Percentiles rank a stretch among this genome's conserved stretches.
These are phyloP conservation scores for Gnomoniopsis smithogilvyi DNA, from an alignment of 2,329 filamentous ascomycete species.

Conservation along the genomic window DNA sequence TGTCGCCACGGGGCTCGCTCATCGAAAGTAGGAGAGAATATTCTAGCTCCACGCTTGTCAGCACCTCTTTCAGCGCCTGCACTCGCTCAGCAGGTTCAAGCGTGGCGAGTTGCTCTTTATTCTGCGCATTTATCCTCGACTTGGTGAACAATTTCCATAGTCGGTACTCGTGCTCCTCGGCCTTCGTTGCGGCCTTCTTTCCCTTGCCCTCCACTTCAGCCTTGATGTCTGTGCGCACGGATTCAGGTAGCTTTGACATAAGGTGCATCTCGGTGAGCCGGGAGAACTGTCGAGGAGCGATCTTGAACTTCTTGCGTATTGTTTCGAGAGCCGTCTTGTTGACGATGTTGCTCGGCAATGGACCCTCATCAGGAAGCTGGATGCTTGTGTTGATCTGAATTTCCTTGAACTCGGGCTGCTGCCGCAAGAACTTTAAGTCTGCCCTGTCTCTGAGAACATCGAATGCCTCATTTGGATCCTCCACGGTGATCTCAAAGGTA, in stretches of 20 bases:
- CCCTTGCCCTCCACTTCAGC: slow-evolving; percentile 35
- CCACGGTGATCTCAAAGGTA: slow-evolving; percentile 82
- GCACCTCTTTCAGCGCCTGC: slow-evolving; percentile 67
- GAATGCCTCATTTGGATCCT: slow-evolving; percentile 88
- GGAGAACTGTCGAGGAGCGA: slow-evolving; percentile 72
- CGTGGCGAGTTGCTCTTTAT: slow-evolving; percentile 67
- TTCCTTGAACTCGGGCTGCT: slow-evolving; percentile 52
- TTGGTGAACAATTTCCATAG: slow-evolving; percentile 77
- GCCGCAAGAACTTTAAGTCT: slow-evolving; percentile 65
- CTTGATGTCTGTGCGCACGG: slow-evolving; percentile 45
- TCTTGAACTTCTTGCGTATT: slow-evolving; percentile 64
- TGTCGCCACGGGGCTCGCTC: slow-evolving; percentile 37
- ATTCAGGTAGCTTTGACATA: slow-evolving; percentile 55
- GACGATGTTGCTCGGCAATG: slow-evolving; percentile 52
- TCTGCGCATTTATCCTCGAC: slow-evolving; percentile 71
- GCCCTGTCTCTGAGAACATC: slow-evolving; percentile 75
- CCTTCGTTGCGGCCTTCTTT: slow-evolving; percentile 40
- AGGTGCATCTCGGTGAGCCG: slow-evolving; percentile 74
- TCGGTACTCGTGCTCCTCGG: slow-evolving; percentile 60
- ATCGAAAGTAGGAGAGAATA: slow-evolving; percentile 63
- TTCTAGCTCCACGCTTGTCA: slow-evolving; percentile 66
- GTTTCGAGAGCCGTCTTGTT: slow-evolving; percentile 51
- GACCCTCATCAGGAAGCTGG: slow-evolving; percentile 44
- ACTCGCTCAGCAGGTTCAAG: slow-evolving; percentile 66
- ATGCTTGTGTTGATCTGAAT: slow-evolving; percentile 48